phyloP scores from a whole-genome alignment of 2,329 filamentous ascomycete genomes.

The Aureobasidium sp. region DNA sequence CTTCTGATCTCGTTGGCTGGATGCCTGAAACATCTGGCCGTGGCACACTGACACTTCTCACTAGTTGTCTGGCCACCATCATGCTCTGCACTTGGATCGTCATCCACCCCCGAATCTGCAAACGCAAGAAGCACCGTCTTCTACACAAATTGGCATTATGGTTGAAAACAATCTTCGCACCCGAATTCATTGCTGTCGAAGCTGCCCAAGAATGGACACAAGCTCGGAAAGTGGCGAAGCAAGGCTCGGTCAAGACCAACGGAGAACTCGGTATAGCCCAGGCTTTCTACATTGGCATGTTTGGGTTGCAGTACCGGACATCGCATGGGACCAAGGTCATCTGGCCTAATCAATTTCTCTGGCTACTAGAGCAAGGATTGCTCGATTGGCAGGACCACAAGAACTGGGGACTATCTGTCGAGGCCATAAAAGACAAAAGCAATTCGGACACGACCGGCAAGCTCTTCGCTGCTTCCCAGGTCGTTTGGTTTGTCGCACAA shows the following conservation, averaged over 20 bases:
- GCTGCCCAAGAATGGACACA: slow-evolving; percentile 28
- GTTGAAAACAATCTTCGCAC: slow-evolving; percentile 25
- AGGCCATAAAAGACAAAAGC: slow-evolving; percentile 25
- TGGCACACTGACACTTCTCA: slow-evolving; percentile 26
- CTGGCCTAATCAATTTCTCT: slow-evolving; percentile 28
- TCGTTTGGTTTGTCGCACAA: slow-evolving; percentile 26
- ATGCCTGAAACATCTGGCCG: slow-evolving; percentile 22
- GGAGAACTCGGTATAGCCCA: slow-evolving; percentile 22
- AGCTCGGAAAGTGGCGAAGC: slow-evolving; percentile 22
- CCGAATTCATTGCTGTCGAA: slow-evolving; percentile 28
- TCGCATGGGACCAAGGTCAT: slow-evolving; percentile 19
- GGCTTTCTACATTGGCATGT: slow-evolving; percentile 28
- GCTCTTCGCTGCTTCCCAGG: slow-evolving; percentile 22
- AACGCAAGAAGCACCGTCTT: slow-evolving; percentile 14
- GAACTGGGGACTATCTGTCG: slow-evolving; percentile 21
- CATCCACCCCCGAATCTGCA: slow-evolving; percentile 28
- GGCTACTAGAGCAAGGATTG: slow-evolving; percentile 23
- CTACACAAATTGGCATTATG: slow-evolving; percentile 24
- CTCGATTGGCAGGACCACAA: slow-evolving; percentile 23
- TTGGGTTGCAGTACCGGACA: slow-evolving; percentile 25
- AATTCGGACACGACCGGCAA: slow-evolving; percentile 27
- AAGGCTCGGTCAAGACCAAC: slow-evolving; percentile 19
- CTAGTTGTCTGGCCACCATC: slow-evolving; percentile 25
- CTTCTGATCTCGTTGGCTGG: slow-evolving; percentile 22
- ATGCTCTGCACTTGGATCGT: slow-evolving; percentile 29